Conservation (phyloP, 2,329 filamentous ascomycete genomes). For the Trichoderma simmonsii region DNA sequence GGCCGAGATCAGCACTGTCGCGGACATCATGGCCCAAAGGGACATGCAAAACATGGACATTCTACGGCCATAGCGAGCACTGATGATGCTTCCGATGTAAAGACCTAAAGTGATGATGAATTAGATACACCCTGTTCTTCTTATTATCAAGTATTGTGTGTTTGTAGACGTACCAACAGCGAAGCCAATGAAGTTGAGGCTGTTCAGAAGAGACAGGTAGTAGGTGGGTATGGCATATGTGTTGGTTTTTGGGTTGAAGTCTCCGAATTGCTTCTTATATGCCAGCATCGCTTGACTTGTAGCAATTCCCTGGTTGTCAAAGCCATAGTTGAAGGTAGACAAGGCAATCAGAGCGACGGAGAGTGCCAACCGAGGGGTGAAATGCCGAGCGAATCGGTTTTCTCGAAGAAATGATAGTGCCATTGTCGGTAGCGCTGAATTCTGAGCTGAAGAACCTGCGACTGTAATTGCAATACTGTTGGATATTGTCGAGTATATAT, state of each 20-base stretch:
- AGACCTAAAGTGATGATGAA: neutral
- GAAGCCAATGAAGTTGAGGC: conserved; percentile 7
- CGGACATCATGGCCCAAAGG: conserved; percentile 11
- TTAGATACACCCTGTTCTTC: neutral
- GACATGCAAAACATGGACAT: conserved; percentile 16
- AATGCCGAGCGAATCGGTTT: conserved; percentile 3
- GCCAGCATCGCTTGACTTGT: conserved; percentile 10
- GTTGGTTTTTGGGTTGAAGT: neutral
- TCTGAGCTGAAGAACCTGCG: neutral
- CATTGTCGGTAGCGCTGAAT: neutral
- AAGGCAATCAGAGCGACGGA: conserved; percentile 3
- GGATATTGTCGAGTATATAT: neutral
- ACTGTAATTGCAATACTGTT: neutral
- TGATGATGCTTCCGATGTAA: neutral
- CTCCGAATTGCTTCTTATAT: conserved; percentile 12
- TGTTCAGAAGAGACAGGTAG: conserved; percentile 6
- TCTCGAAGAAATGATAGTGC: neutral
- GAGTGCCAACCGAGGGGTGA: conserved; percentile 3
- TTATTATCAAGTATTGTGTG: neutral
- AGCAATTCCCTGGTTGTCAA: conserved; percentile 8
- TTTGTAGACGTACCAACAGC: neutral
- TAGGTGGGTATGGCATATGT: conserved; percentile 8
- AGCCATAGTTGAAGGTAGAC: conserved; percentile 13
- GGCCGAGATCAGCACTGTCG: conserved; percentile 9
- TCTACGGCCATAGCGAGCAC: conserved; percentile 4